Evolutionary conservation across 768 basidiomycete genomes (phyloP).

Genomic region (Kwoniella mangroviensis): DNA sequence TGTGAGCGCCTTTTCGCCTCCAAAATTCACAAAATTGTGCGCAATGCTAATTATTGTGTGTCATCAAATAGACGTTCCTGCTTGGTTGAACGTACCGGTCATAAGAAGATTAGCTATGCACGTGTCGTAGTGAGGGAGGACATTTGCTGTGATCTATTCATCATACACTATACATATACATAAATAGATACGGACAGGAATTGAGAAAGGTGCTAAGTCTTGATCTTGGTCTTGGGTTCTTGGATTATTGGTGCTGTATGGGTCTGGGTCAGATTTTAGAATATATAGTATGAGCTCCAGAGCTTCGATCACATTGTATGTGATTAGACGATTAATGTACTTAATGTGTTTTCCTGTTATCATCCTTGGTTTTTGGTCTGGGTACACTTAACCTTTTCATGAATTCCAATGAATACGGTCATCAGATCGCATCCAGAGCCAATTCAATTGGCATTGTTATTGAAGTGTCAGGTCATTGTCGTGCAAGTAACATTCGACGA

Average conservation of each 20-base stretch:
- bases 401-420: no score
- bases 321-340: neutral
- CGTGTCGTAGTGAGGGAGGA: constrained; percentile 28
- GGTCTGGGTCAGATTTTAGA: neutral
- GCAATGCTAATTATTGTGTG: no score
- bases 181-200: neutral
- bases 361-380: neutral
- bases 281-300: no score
- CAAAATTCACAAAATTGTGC: no score
- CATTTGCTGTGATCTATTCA: neutral
- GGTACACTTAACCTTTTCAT: no score
- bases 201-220: neutral
- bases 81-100: constrained; percentile 50
- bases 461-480: no score
- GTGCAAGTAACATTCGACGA: no score
- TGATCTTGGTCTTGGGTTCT: no score
- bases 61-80: constrained; percentile 54
- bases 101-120: constrained; percentile 49
- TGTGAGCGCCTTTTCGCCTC: constrained; percentile 59
- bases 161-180: neutral
- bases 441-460: no score
- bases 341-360: neutral
- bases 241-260: no score
- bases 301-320: no score
- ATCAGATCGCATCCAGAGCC: no score